A percentile compares a stretch with the other conserved stretches of the same genome.
phyloP scores from a whole-genome alignment of 2,329 filamentous ascomycete species.

The Colletotrichum cereale region DNA sequence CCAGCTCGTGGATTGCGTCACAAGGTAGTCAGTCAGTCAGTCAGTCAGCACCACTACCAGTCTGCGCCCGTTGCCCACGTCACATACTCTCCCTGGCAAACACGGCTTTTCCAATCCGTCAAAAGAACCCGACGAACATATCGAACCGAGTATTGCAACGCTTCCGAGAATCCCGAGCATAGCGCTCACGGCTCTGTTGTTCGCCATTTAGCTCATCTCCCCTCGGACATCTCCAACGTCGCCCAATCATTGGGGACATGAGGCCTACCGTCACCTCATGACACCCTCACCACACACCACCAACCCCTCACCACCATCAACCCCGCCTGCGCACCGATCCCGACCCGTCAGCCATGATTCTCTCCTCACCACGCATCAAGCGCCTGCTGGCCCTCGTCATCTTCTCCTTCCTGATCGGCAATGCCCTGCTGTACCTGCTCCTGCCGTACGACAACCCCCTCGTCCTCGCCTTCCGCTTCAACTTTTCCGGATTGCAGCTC shows the following conservation, averaged over 20 bases:
- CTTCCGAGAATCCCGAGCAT: background rate
- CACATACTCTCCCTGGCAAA: background rate
- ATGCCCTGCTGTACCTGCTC: conserved; percentile 28
- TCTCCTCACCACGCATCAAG: conserved; percentile 22
- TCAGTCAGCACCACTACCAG: background rate
- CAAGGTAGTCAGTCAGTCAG: background rate
- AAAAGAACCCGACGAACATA: background rate
- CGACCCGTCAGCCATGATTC: conserved; percentile 10
- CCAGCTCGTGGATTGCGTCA: background rate
- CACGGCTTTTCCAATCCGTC: background rate
- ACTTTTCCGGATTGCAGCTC: conserved; percentile 47
- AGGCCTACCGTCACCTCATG: conserved; percentile 9
- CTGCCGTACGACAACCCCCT: conserved; percentile 40
- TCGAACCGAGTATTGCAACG: background rate
- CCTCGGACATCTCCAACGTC: background rate
- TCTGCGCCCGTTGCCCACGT: background rate
- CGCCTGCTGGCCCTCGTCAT: conserved; percentile 24
- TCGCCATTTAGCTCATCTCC: background rate
- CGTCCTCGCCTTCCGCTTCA: conserved; percentile 40
- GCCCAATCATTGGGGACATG: background rate
- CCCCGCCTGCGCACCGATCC: background rate
- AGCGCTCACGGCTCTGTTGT: background rate
- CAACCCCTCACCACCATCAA: background rate
- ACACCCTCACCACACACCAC: conserved; percentile 6
- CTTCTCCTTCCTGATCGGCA: conserved; percentile 27